Evolutionary conservation across 768 basidiomycete species (phyloP).

Genomic region (Trametes elegans): DNA sequence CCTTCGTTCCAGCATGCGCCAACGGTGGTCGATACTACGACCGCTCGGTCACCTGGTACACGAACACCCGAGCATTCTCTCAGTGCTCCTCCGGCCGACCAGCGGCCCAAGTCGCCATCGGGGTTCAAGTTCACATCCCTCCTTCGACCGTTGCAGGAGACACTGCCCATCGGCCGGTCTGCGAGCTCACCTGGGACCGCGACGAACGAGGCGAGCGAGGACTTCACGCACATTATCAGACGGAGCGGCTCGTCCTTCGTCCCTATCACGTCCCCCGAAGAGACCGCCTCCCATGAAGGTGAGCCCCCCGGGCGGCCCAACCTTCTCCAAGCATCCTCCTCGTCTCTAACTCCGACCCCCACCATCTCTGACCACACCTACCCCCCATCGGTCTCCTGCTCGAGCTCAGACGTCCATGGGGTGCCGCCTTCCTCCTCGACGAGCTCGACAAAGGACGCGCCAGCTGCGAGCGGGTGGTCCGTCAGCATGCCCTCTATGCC

Average conservation of each 20-base stretch:
- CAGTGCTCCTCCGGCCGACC: conserved; percentile 35
- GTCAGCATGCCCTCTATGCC: conserved; percentile 36
- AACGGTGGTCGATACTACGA: conserved; percentile 29
- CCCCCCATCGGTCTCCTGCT: conserved; percentile 62
- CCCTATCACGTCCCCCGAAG: conserved; percentile 50
- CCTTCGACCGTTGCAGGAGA: conserved; percentile 67
- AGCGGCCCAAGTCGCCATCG: conserved; percentile 29
- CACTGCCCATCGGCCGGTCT: conserved; percentile 37
- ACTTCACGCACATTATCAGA: conserved; percentile 70
- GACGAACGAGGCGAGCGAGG: conserved; percentile 43
- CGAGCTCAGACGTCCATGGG: conserved; percentile 42
- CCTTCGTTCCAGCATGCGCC: conserved; percentile 15
- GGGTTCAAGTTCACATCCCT: conserved; percentile 65
- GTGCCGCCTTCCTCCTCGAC: conserved; percentile 31
- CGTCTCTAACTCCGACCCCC: conserved; percentile 18
- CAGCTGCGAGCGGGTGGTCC: conserved; percentile 57
- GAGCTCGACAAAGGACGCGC: background rate
- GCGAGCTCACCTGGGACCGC: conserved; percentile 31
- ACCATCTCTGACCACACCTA: conserved; percentile 63
- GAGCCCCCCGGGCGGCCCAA: conserved; percentile 27
- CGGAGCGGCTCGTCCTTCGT: conserved; percentile 56
- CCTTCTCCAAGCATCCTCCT: conserved; percentile 11
- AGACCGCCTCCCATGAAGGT: conserved; percentile 17
- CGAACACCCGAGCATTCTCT: conserved; percentile 37
- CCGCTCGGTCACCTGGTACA: conserved; percentile 23